Percentiles rank a stretch among this genome's conserved stretches.
Evolutionary conservation across 2,329 filamentous ascomycete species (phyloP).

Genomic region (Zymoseptoria crescenta): DNA sequence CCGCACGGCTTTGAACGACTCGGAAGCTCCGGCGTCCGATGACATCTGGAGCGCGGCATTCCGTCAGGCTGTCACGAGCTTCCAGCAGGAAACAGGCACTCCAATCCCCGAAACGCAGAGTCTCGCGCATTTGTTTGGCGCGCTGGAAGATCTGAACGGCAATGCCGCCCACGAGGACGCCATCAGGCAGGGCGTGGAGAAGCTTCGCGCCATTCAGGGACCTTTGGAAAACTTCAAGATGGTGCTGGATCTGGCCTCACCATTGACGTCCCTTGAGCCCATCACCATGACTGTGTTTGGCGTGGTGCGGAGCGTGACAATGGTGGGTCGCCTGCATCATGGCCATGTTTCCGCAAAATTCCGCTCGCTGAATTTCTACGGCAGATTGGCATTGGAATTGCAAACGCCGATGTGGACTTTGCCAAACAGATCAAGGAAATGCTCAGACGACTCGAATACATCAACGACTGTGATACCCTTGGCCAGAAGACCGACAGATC

Average conservation of each 20-base stretch:
- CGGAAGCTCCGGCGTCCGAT: not conserved
- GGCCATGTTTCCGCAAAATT: not conserved
- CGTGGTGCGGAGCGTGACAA: not conserved
- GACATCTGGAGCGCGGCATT: not conserved
- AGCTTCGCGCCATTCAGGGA: not conserved
- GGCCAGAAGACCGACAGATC: not conserved
- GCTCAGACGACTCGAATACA: not conserved
- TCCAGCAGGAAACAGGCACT: not conserved
- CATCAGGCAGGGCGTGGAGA: not conserved
- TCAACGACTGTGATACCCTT: not conserved
- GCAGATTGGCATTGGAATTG: not conserved
- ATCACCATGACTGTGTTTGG: not conserved
- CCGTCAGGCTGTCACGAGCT: not conserved
- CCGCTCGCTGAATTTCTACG: not conserved
- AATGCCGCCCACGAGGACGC: not conserved
- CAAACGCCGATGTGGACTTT: not conserved
- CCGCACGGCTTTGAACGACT: not conserved
- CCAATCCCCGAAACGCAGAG: not conserved
- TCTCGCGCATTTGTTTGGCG: not conserved
- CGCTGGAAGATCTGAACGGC: not conserved
- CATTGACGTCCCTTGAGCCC: not conserved
- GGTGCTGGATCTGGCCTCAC: not conserved
- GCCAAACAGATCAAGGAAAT: not conserved
- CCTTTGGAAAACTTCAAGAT: not conserved
- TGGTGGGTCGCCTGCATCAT: not conserved